Conservation (phyloP, 208 protist species). For the Leishmania tarentolae region DNA sequence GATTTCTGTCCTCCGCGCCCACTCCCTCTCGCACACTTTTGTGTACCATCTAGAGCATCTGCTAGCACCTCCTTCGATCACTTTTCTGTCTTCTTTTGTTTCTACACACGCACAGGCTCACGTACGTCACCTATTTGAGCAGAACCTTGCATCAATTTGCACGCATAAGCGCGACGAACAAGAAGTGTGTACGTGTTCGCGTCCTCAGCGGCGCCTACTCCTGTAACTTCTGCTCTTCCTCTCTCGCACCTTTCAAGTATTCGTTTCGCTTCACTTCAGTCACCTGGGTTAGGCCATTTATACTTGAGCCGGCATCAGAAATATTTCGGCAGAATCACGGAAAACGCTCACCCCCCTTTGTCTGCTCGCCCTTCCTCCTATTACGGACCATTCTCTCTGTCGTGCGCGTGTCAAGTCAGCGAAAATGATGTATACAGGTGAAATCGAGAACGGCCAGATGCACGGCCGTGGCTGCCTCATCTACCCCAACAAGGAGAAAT, state of each 20-base stretch:
- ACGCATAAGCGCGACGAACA: background rate
- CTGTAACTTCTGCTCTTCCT: slow-evolving; percentile 3
- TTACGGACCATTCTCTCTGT: slow-evolving; percentile 2
- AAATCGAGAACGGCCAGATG: slow-evolving; percentile 96
- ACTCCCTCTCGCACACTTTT: background rate
- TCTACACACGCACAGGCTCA: background rate
- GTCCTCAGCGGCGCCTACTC: background rate
- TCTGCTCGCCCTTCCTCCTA: background rate
- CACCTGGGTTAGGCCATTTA: background rate
- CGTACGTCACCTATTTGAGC: background rate
- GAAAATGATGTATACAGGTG: slow-evolving; percentile 95
- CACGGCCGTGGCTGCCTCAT: slow-evolving; percentile 94
- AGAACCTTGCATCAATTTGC: background rate
- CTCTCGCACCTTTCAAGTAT: slow-evolving; percentile 1
- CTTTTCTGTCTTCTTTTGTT: background rate
- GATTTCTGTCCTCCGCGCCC: background rate
- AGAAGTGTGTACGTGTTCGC: background rate
- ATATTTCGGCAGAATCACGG: background rate
- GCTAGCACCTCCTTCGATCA: background rate
- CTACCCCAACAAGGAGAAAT: slow-evolving; percentile 95
- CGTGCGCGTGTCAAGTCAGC: slow-evolving; percentile 4
- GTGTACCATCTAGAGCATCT: background rate
- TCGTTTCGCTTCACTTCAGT: background rate
- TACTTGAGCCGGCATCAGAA: background rate
- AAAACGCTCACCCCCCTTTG: background rate